Evolutionary conservation across 2,329 filamentous ascomycete species (phyloP).

Genomic region (Exophiala calicioides): DNA sequence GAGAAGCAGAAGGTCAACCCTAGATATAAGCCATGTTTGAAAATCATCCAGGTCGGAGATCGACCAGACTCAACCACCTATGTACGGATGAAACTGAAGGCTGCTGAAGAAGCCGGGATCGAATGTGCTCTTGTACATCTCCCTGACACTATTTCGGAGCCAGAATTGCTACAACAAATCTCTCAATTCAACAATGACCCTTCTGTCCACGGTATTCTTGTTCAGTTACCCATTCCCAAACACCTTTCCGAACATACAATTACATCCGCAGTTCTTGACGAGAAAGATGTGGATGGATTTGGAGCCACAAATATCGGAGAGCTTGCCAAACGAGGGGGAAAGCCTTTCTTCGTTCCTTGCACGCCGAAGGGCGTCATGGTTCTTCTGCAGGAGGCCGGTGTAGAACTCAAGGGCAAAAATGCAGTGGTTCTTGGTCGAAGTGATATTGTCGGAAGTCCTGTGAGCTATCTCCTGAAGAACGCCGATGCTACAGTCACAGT

Average conservation of each 20-base stretch:
- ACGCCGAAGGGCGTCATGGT: slow-evolving; percentile 98
- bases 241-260: slow-evolving; percentile 88
- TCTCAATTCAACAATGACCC: slow-evolving; percentile 82
- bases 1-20: slow-evolving; percentile 80
- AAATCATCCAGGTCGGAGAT: slow-evolving; percentile 95
- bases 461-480: slow-evolving; percentile 92
- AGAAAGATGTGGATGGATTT: slow-evolving; percentile 98
- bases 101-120: slow-evolving; percentile 92
- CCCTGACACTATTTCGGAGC: slow-evolving; percentile 75
- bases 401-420: slow-evolving; percentile 84
- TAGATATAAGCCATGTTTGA: slow-evolving; percentile 83
- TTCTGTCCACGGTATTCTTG: slow-evolving; percentile 83
- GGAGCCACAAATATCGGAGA: slow-evolving; percentile 93
- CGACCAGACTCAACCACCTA: slow-evolving; percentile 94
- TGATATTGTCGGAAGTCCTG: slow-evolving; percentile 95
- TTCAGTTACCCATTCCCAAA: slow-evolving; percentile 86
- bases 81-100: slow-evolving; percentile 99
- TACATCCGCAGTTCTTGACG: slow-evolving; percentile 85
- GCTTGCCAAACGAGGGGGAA: slow-evolving; percentile 90
- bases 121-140: slow-evolving; percentile 83
- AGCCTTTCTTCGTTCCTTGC: slow-evolving; percentile 87
- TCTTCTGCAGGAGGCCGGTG: slow-evolving; percentile 77
- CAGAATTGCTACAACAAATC: slow-evolving; percentile 82
- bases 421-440: slow-evolving; percentile 93
- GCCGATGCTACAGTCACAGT: slow-evolving; percentile 96